Conservation (phyloP, 73 alveolate genomes). For the Tetrahymena borealis region DNA sequence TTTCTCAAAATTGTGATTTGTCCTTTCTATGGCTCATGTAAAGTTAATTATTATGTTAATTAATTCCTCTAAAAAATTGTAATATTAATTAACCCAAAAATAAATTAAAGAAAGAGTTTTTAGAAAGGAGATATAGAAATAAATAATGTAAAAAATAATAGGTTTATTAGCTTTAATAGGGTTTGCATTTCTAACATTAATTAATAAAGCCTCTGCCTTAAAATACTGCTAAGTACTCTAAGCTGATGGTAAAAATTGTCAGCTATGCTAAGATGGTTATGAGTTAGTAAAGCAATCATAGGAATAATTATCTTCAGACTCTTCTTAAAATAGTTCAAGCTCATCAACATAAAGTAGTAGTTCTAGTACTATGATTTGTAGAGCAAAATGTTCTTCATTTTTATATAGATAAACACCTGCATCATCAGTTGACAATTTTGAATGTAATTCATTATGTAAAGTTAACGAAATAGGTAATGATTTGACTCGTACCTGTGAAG, state of each 20-base stretch:
- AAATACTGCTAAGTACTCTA: neutral
- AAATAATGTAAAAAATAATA: too few species aligned
- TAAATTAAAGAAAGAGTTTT: too few species aligned
- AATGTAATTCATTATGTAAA: neutral
- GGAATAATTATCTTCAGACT: neutral
- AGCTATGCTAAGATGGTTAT: neutral
- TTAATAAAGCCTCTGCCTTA: too few species aligned
- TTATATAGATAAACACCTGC: neutral
- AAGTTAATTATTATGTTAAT: too few species aligned
- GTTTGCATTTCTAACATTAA: too few species aligned
- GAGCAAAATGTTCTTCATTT: neutral
- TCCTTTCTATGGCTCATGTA: too few species aligned
- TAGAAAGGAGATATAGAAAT: too few species aligned
- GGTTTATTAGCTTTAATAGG: too few species aligned
- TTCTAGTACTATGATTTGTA: neutral
- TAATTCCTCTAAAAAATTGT: too few species aligned
- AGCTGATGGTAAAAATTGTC: neutral
- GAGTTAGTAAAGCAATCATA: neutral
- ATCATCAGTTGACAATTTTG: neutral
- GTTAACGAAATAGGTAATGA: neutral
- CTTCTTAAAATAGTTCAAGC: neutral
- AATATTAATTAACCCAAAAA: too few species aligned
- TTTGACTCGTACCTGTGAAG: neutral
- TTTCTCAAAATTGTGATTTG: too few species aligned
- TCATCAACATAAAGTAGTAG: neutral